A percentile compares a stretch with the other conserved stretches of the same genome.
Evolutionary conservation across 2,329 filamentous ascomycete species (phyloP).

Genomic region (Truncatella angustata): DNA sequence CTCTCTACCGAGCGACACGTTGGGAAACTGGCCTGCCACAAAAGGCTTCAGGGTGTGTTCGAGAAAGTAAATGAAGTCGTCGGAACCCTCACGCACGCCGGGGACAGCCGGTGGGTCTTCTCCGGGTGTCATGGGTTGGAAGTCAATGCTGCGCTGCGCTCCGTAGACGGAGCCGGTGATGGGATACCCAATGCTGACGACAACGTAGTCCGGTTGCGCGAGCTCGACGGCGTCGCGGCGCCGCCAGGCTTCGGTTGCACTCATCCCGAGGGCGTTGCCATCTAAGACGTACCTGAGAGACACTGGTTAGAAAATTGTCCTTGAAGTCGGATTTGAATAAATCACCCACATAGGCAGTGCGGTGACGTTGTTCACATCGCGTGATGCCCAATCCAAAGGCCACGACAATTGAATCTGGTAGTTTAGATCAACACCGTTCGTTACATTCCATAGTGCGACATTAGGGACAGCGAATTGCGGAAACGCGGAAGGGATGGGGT

Average conservation of each 20-base stretch:
- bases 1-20: constrained; percentile 15
- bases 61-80: constrained; percentile 23
- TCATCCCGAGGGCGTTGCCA: constrained; percentile 23
- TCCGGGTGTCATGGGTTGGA: constrained; percentile 16
- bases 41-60: constrained; percentile 19
- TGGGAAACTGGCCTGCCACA: constrained; percentile 17
- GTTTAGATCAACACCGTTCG: constrained; percentile 10
- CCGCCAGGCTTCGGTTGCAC: constrained; percentile 22
- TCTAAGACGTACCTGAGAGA: constrained; percentile 21
- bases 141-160: constrained; percentile 21
- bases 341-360: background rate
- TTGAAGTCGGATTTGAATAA: background rate
- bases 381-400: constrained; percentile 14
- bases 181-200: constrained; percentile 25
- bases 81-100: constrained; percentile 12
- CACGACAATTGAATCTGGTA: constrained; percentile 16
- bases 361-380: background rate
- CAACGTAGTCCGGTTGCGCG: constrained; percentile 20
- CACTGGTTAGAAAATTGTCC: background rate
- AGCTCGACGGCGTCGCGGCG: constrained; percentile 20
- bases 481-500: constrained; percentile 10
- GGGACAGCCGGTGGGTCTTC: constrained; percentile 11
- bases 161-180: constrained; percentile 21
- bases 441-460: constrained; percentile 14
- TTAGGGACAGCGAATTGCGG: constrained; percentile 13